Evolutionary conservation across 257 asterid genomes (phyloP).

Genomic region (Solanum sejunctum): DNA sequence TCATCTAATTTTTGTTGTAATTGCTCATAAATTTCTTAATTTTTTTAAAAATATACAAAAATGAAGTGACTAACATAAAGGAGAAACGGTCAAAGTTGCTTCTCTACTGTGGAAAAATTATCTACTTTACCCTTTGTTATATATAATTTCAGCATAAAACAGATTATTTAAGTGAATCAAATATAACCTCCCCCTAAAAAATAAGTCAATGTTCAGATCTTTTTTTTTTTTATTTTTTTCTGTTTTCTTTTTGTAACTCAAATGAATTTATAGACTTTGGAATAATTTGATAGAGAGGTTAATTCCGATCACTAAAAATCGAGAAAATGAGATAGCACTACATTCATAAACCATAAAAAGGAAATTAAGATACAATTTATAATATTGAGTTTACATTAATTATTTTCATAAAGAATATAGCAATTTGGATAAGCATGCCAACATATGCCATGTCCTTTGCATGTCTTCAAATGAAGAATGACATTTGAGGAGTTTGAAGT

Average conservation of each 20-base stretch:
- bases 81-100: not conserved
- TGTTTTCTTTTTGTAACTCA: too few relatives aligned
- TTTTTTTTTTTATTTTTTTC: too few relatives aligned
- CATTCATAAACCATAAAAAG: not conserved
- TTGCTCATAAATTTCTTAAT: not conserved
- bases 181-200: not conserved
- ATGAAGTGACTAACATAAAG: not conserved
- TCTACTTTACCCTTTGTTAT: not conserved
- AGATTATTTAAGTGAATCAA: not conserved
- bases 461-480: not conserved
- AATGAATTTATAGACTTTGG: too few relatives aligned
- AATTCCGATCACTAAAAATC: too few relatives aligned
- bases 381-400: not conserved
- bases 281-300: too few relatives aligned
- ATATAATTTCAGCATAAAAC: not conserved
- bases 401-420: not conserved
- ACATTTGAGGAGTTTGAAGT: not conserved
- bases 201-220: too few relatives aligned
- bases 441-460: not conserved
- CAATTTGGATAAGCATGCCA: not conserved
- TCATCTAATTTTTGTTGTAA: not conserved
- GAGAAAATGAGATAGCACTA: not conserved
- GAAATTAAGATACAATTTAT: not conserved
- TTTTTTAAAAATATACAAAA: not conserved
- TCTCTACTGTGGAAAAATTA: not conserved